phyloP scores from a whole-genome alignment of 257 asterid species.

The Knoxia roxburghii region DNA sequence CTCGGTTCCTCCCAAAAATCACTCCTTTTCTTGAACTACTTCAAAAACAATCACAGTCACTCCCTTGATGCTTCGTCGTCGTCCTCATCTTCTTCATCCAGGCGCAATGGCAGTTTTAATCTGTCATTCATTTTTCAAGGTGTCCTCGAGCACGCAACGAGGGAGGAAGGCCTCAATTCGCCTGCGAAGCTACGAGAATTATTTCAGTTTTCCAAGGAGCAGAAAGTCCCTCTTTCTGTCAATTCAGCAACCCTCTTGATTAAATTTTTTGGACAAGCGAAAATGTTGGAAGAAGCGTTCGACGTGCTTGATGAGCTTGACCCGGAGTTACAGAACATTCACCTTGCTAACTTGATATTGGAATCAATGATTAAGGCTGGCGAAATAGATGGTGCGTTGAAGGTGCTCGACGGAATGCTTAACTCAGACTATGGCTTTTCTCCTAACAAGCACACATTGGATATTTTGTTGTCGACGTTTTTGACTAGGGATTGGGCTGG shows the following conservation, averaged over 20 bases:
- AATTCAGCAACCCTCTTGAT: constrained; percentile 55
- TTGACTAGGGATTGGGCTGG: constrained; percentile 39
- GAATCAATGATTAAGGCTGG: constrained; percentile 36
- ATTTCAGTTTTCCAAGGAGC: constrained; percentile 35
- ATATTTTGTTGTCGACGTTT: constrained; percentile 30
- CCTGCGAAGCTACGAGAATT: constrained; percentile 43
- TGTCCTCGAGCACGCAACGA: constrained; percentile 49
- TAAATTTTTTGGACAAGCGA: constrained; percentile 38
- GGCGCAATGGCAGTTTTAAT: constrained; percentile 7
- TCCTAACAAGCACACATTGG: constrained; percentile 45
- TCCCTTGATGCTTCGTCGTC: constrained; percentile 6
- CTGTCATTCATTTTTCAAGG: constrained; percentile 62
- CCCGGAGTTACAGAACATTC: constrained; percentile 29
- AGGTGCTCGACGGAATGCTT: constrained; percentile 79
- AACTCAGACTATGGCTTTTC: constrained; percentile 20
- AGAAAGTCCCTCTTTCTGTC: constrained; percentile 36
- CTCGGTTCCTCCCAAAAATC: constrained; percentile 52
- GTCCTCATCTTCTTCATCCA: neutral
- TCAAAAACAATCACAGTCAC: constrained; percentile 26
- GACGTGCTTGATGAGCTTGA: constrained; percentile 35
- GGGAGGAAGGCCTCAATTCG: constrained; percentile 26
- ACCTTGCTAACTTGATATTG: constrained; percentile 43
- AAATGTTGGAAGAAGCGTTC: constrained; percentile 46
- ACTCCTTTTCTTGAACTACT: constrained; percentile 44
- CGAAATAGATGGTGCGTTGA: constrained; percentile 49